Conservation (phyloP, 805 yeast genomes). For the Yarrowia osloensis region DNA sequence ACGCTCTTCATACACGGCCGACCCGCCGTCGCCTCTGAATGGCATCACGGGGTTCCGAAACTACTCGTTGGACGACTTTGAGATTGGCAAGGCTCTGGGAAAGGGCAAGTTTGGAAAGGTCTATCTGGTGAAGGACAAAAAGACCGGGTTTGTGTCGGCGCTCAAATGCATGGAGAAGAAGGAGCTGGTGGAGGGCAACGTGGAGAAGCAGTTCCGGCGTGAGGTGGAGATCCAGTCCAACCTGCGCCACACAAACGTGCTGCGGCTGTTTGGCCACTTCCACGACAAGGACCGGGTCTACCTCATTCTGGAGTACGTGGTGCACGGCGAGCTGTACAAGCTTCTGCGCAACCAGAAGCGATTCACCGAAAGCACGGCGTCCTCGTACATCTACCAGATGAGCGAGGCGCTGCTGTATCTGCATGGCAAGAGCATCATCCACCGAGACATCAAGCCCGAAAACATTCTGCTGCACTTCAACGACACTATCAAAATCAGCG, state of each 20-base stretch:
- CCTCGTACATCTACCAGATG: constrained; percentile 71
- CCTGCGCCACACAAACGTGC: constrained; percentile 71
- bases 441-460: constrained; percentile 93
- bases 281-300: constrained; percentile 80
- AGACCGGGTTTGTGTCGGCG: constrained; percentile 81
- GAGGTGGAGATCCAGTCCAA: constrained; percentile 90
- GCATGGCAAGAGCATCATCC: constrained; percentile 79
- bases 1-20: background rate
- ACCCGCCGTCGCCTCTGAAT: constrained; percentile 33
- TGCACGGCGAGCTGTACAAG: constrained; percentile 83
- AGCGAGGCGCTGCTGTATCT: constrained; percentile 76
- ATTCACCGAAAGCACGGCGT: constrained; percentile 72
- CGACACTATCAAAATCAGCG: constrained; percentile 80
- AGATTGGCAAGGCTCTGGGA: constrained; percentile 83
- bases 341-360: constrained; percentile 64
- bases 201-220: constrained; percentile 82
- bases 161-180: constrained; percentile 85
- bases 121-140: constrained; percentile 78
- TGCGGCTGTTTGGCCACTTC: constrained; percentile 83
- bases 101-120: constrained; percentile 94
- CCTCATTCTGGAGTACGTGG: constrained; percentile 78
- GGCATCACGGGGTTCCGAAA: constrained; percentile 37
- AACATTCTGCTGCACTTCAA: constrained; percentile 77
- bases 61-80: constrained; percentile 65
- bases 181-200: constrained; percentile 71